Evolutionary conservation across 2,329 filamentous ascomycete species (phyloP), one percentile per base, ranked within the genome.

Genomic region (Neofusicoccum cordaticola): DNA sequence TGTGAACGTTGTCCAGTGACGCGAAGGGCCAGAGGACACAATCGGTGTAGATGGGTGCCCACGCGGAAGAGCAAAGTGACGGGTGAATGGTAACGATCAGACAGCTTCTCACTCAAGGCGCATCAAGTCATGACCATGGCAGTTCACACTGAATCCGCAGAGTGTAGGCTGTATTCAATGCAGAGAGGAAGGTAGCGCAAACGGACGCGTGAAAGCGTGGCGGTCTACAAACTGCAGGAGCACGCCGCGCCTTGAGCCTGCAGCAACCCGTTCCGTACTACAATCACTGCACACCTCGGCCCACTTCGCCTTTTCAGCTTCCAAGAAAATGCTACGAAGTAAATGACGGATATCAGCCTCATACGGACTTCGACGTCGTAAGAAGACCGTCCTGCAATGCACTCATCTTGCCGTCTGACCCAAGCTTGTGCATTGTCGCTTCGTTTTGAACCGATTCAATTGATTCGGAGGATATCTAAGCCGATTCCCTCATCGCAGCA

Each of bases 381-480:
- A 15, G 9, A 9, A 50, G 27, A 15, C 15, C 12, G 12, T 12
- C 44, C 13, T 5, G 15, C 22, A 51, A 31, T 35, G 31, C 31
- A 51, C 27, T 35, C 13, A 15, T 17, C 19, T 31, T 12, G 37
- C 13, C 37, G 1, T 39, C 37, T 11, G 22, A n/a, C 31, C 15
- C 9, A 34, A 39, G 50, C 9, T 37, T n/a, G 34, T 3, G 50
- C 44, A 11, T 19, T 27, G 31, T 19, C 42, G 27, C 42, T 34
- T 19, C n/a, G 31, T 47, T 60, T 34, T 60, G 31, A 47, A 27
- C 56, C 56, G 56, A 47, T 60, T 60, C 56, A 56, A 45, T 63
- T 56, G 61, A 63, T 63, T 63, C 61, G 50, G 60, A 52, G 47
- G 61, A 63, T 63, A 63, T 56, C 61, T 63, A 56, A 56, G 61